Evolutionary conservation across 192 early-diverging fungal genomes (phyloP), one percentile per base, ranked within the genome.

Genomic region (Lobulomyces angularis): DNA sequence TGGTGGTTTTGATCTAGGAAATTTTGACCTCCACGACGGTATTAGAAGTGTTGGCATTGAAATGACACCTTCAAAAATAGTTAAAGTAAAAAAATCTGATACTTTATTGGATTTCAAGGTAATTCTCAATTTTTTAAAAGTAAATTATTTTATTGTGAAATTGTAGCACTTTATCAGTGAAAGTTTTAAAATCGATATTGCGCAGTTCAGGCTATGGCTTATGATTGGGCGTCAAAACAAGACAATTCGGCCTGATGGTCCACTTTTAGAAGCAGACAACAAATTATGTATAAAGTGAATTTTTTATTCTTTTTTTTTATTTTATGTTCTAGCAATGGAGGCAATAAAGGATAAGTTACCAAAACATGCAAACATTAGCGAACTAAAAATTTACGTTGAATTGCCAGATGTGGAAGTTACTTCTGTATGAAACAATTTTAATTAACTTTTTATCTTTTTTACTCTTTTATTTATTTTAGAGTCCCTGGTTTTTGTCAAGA

Each of bases 151-250:
- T 48, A 25, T 27, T 7, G 9, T 36, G n/a, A 8, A 37, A 17
- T 6, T 25, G 4, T 30, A 77, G 56, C 40, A 59, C 19, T 45
- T 49, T 2, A 51, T 85, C 8, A 69, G 67, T 8, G 35, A 55
- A 23, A 39, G 47, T 21, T 53, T 74, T 33, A 55, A 59, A 23
- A 33, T 74, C 8, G 43, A 65, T 0, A 46, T 57, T 1, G 69
- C 65, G 8, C 56, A 67, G 27, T 65, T 91, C 36, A 71, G 88
- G 5, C 49, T 94, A 35, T 98, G 94, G 94, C 65, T 67, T 0
- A 62, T 95, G 47, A 79, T 86, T 11, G 80, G 80, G 14, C 78
- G 94, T 3, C 79, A 90, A 55, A 98, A 98, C 65, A 80, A 81
- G 55, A 96, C 94, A 2, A 50, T 86, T 17, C 74, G 94, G 27